Base-by-base conservation (phyloP, 2,329 filamentous ascomycete species). In the Calycina marina region DNA sequence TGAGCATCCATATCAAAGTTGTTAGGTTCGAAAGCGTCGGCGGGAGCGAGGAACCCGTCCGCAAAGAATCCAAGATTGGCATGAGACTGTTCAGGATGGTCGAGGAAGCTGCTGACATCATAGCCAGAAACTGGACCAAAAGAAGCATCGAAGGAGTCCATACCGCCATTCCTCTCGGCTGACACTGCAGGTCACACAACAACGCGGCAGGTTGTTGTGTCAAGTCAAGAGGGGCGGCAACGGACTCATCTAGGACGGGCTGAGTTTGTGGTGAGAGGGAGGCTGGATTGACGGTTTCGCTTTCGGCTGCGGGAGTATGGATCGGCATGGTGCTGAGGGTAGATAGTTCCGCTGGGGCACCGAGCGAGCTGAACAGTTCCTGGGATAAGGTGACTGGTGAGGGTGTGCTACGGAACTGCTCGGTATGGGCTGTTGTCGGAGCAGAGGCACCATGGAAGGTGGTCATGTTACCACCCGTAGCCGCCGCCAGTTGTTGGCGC, bases 131-230 rank as follows among this genome's bases (percentile, higher is more conserved):
- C 37, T 49, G 56, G 51, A 51, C 56, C 46, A 45, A 46, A 36
- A 32, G 33, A 29, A 41, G 40, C 25, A 32, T 35, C 30, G 42
- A 45, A 44, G 35, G 25, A 46, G 42, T 51, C 50, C 50, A 53
- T 41, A 44, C 47, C 48, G 44, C 38, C 39, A 44, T 45, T 42
- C 43, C 69, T 67, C 63, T 72, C 79, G 81, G 88, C 77, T 74
- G 90, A 96, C 90, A 98, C 90, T 80, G 90, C 90, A 93, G 90
- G 90, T 93, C 90, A 58, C 79, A 96, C 90, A 96, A 94, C 88
- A 94, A 78, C 86, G 72, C 90, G 70, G 90, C 90, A 96, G 90
- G 86, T 93, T 92, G 86, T 94, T 94, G 90, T 94, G 86, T 90
- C 90, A 73, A 64, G 71, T 92, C 83, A 74, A 81, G 69, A 62